A percentile compares a stretch with the other conserved stretches of the same genome.
phyloP scores from a whole-genome alignment of 2,329 filamentous ascomycete genomes.

The Pezicula radicicola region DNA sequence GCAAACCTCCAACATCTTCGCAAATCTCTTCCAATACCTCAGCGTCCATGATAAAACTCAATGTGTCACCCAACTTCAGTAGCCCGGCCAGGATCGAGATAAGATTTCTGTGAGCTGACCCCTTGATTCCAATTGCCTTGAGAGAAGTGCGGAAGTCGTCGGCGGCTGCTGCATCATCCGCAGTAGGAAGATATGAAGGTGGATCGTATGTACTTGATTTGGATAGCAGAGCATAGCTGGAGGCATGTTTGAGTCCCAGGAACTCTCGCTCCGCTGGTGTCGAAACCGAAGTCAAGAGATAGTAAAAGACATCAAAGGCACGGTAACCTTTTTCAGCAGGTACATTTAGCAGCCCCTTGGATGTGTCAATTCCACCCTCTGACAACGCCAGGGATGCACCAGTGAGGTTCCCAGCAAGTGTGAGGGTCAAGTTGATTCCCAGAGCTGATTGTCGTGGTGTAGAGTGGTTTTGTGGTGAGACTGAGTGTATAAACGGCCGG shows the following conservation, averaged over 20 bases:
- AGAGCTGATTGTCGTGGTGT: slow-evolving; percentile 77
- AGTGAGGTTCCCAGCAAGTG: slow-evolving; percentile 74
- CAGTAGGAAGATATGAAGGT: slow-evolving; percentile 85
- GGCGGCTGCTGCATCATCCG: slow-evolving; percentile 86
- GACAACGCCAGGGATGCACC: slow-evolving; percentile 76
- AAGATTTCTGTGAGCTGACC: slow-evolving; percentile 74
- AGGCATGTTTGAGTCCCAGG: slow-evolving; percentile 73
- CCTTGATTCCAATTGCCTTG: slow-evolving; percentile 92
- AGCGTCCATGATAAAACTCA: slow-evolving; percentile 80
- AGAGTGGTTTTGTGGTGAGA: slow-evolving; percentile 87
- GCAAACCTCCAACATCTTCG: slow-evolving; percentile 82
- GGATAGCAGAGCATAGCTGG: slow-evolving; percentile 74
- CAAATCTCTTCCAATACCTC: slow-evolving; percentile 83
- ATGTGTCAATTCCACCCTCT: slow-evolving; percentile 82
- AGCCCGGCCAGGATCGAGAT: slow-evolving; percentile 84
- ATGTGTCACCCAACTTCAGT: slow-evolving; percentile 86
- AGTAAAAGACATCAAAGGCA: slow-evolving; percentile 98
- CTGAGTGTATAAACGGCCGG: slow-evolving; percentile 80
- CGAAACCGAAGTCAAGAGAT: slow-evolving; percentile 87
- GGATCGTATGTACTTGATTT: slow-evolving; percentile 83
- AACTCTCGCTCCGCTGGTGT: slow-evolving; percentile 88
- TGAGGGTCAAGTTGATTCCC: slow-evolving; percentile 77
- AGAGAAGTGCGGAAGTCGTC: slow-evolving; percentile 88
- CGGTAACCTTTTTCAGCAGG: slow-evolving; percentile 78
- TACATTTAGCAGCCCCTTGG: slow-evolving; percentile 75